These are phyloP conservation scores for Erythrophleum ivorense DNA, from an alignment of 331 rosid species.

Conservation along the genomic window DNA sequence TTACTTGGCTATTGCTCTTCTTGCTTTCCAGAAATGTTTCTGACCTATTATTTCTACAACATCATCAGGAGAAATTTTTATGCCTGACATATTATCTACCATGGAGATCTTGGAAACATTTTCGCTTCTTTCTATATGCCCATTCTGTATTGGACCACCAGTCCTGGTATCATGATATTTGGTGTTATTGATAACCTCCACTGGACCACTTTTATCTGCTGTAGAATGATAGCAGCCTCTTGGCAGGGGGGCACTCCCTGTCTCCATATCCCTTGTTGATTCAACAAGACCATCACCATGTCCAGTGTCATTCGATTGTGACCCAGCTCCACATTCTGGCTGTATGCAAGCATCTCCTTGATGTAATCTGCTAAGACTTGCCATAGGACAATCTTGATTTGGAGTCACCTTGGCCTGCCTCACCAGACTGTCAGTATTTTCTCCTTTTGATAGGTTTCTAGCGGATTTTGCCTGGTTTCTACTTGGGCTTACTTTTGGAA, in stretches of 20 bases:
- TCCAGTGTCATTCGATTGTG: constrained; percentile 45
- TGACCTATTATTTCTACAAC: constrained; percentile 86
- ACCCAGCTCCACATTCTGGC: constrained; percentile 44
- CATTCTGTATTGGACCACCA: constrained; percentile 41
- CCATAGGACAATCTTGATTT: constrained; percentile 49
- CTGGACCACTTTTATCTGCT: constrained; percentile 48
- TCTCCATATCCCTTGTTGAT: constrained; percentile 53
- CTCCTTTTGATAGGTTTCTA: constrained; percentile 51
- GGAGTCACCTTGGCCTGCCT: constrained; percentile 45
- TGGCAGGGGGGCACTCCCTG: constrained; percentile 41
- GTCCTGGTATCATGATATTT: constrained; percentile 48
- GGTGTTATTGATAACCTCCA: constrained; percentile 48
- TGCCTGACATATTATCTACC: constrained; percentile 62
- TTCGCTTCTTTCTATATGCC: constrained; percentile 61
- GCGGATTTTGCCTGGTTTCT: constrained; percentile 42
- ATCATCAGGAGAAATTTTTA: constrained; percentile 81
- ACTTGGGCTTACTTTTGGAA: constrained; percentile 40
- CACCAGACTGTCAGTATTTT: constrained; percentile 44
- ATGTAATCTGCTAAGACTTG: constrained; percentile 44
- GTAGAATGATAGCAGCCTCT: constrained; percentile 40
- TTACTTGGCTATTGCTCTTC: constrained; percentile 88
- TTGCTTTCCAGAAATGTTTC: constrained; percentile 95
- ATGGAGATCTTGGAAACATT: constrained; percentile 70
- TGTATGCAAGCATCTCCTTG: constrained; percentile 52
- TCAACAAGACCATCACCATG: constrained; percentile 50